Conservation (phyloP, 2,329 filamentous ascomycete species). For the Chaetomium olivaceum region DNA sequence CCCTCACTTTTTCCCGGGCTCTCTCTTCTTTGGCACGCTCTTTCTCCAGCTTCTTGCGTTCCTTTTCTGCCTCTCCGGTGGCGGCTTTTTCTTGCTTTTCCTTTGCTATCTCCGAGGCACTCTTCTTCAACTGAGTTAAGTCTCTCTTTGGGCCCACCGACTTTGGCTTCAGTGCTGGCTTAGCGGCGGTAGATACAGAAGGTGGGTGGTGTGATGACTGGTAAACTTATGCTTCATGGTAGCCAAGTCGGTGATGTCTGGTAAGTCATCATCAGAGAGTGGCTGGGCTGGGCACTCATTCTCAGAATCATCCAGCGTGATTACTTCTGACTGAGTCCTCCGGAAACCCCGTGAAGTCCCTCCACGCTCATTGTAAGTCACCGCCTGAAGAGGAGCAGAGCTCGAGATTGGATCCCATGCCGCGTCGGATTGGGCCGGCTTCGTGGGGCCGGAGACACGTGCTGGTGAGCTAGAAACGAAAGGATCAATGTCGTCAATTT, state of each 20-base stretch:
- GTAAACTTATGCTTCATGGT: constrained; percentile 32
- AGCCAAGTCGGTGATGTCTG: constrained; percentile 48
- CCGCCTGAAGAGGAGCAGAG: constrained; percentile 47
- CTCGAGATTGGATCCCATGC: constrained; percentile 56
- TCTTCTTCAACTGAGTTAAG: constrained; percentile 31
- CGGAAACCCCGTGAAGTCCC: constrained; percentile 21
- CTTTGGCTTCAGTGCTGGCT: constrained; percentile 30
- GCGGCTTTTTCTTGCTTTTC: constrained; percentile 49
- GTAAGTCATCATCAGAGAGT: constrained; percentile 49
- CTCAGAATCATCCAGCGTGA: constrained; percentile 41
- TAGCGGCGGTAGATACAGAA: neutral
- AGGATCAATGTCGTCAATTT: constrained; percentile 20
- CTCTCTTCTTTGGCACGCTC: constrained; percentile 63
- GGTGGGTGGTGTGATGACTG: neutral
- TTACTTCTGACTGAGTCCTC: constrained; percentile 36
- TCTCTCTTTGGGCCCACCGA: constrained; percentile 19
- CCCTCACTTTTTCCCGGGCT: constrained; percentile 61
- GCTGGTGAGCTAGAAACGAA: constrained; percentile 29
- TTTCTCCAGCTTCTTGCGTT: constrained; percentile 57
- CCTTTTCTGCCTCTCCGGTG: constrained; percentile 56
- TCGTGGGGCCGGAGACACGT: constrained; percentile 22
- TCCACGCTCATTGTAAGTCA: constrained; percentile 18
- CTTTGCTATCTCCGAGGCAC: constrained; percentile 41
- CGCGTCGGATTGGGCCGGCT: constrained; percentile 32
- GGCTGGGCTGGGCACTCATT: constrained; percentile 19